A percentile compares a stretch with the other conserved stretches of the same genome.
Conservation (phyloP, 345 rosid species). For the Diplotaxis tenuifolia region DNA sequence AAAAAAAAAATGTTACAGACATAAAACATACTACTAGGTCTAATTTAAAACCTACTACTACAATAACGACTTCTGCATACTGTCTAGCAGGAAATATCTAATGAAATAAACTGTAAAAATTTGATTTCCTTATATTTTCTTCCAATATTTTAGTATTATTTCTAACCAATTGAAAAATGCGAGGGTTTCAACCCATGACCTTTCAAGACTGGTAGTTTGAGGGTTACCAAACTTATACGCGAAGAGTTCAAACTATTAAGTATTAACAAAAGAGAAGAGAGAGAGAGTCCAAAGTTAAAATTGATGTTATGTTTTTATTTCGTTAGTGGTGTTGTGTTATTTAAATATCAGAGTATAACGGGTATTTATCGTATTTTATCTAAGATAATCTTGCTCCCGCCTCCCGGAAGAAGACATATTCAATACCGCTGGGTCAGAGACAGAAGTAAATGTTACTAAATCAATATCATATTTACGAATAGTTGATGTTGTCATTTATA, state of each 20-base stretch:
- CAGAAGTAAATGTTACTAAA: too few species aligned
- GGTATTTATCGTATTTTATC: neutral
- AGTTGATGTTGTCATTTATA: neutral
- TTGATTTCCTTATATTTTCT: neutral
- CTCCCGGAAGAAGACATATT: neutral
- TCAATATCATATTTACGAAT: slow-evolving; percentile 12
- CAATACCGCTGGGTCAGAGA: too few species aligned
- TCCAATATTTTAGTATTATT: too few species aligned
- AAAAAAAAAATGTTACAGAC: too few species aligned
- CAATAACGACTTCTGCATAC: neutral
- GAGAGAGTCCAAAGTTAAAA: neutral
- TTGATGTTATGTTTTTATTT: neutral
- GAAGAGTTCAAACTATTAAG: neutral
- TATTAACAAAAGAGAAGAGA: neutral
- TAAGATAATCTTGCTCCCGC: neutral
- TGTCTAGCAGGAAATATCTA: neutral
- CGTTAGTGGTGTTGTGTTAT: neutral
- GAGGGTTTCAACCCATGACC: neutral
- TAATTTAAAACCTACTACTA: too few species aligned
- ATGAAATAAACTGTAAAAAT: neutral
- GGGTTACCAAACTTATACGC: too few species aligned
- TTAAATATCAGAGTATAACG: too few species aligned
- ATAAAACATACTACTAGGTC: too few species aligned
- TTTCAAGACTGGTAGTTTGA: neutral
- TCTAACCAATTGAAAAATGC: neutral